Percentiles rank a stretch among this genome's conserved stretches.
Evolutionary conservation across 2,329 filamentous ascomycete species (phyloP).

Genomic region (Aspergillus viridinutans): DNA sequence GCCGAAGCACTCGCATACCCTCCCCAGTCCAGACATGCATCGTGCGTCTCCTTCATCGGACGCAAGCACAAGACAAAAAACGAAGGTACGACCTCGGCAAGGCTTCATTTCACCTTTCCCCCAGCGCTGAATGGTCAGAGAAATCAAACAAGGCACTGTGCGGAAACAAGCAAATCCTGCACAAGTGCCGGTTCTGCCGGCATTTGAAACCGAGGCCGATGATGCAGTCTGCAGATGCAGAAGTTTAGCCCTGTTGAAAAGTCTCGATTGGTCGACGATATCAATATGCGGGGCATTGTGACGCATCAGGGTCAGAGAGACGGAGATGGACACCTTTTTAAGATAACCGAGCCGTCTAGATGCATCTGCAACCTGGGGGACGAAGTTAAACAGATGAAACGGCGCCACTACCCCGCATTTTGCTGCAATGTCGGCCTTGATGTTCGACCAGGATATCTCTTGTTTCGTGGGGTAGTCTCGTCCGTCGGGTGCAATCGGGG

Average conservation of each 20-base stretch:
- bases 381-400: neutral
- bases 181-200: neutral
- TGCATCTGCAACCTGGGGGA: neutral
- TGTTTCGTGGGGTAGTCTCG: neutral
- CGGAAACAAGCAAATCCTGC: neutral
- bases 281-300: neutral
- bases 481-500: neutral
- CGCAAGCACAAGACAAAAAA: neutral
- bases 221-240: too few relatives aligned
- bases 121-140: neutral
- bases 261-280: neutral
- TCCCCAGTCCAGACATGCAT: neutral
- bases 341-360: neutral
- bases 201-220: neutral
- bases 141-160: neutral
- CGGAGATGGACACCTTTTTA: neutral
- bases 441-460: neutral
- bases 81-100: neutral
- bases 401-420: neutral
- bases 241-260: neutral
- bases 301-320: neutral
- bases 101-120: neutral
- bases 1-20: neutral
- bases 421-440: neutral
- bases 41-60: neutral